Conservation (phyloP, 805 yeast species). For the Myxozyma monticola region DNA sequence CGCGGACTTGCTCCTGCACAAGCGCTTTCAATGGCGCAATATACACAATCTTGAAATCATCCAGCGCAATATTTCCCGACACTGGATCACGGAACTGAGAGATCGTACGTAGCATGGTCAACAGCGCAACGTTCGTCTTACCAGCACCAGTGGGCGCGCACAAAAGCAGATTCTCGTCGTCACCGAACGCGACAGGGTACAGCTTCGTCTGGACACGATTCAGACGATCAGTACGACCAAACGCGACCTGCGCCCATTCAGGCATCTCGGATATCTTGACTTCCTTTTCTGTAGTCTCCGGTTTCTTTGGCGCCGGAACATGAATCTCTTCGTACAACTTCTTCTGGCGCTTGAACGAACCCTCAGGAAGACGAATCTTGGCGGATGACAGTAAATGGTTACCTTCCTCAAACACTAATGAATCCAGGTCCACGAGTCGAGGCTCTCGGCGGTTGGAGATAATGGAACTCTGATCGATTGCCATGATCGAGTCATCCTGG, state of each 20-base stretch:
- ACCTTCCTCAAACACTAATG: slow-evolving; percentile 70
- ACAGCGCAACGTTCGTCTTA: slow-evolving; percentile 77
- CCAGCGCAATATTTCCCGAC: slow-evolving; percentile 34
- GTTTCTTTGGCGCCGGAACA: slow-evolving; percentile 77
- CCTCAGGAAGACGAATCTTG: slow-evolving; percentile 74
- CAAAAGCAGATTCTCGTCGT: slow-evolving; percentile 49
- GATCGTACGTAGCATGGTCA: slow-evolving; percentile 55
- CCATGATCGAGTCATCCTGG: slow-evolving; percentile 31
- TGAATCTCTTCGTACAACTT: slow-evolving; percentile 82
- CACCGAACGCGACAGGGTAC: slow-evolving; percentile 70
- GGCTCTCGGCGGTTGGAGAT: slow-evolving; percentile 39
- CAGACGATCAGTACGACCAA: slow-evolving; percentile 65
- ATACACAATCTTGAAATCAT: slow-evolving; percentile 42
- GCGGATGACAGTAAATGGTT: slow-evolving; percentile 64
- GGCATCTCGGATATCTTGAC: slow-evolving; percentile 68
- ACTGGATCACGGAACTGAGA: slow-evolving; percentile 71
- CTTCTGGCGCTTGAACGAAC: slow-evolving; percentile 74
- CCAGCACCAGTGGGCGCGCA: slow-evolving; percentile 65
- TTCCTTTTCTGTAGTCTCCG: slow-evolving; percentile 42
- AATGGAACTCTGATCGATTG: background rate
- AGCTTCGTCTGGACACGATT: slow-evolving; percentile 85
- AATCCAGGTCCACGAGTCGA: slow-evolving; percentile 59
- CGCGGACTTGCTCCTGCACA: slow-evolving; percentile 51
- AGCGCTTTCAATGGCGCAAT: slow-evolving; percentile 63
- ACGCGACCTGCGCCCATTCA: slow-evolving; percentile 76